phyloP scores from a whole-genome alignment of 768 basidiomycete species.

The Postia placenta region DNA sequence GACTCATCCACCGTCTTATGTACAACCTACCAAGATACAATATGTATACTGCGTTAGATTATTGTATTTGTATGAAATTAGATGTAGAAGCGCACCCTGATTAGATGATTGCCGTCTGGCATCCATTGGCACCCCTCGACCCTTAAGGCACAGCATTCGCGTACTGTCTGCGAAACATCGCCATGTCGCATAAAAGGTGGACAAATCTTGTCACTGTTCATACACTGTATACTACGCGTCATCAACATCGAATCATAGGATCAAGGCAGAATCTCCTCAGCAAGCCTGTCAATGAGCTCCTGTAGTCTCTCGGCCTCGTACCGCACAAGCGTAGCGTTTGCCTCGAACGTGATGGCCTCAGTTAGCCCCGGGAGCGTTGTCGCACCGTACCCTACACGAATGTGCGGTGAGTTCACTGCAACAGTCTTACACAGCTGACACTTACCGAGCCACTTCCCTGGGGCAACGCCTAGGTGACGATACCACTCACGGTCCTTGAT shows the following conservation, averaged over 20 bases:
- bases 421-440: constrained; percentile 4
- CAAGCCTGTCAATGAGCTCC: constrained; percentile 37
- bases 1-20: too few relatives aligned
- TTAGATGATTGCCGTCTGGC: too few relatives aligned
- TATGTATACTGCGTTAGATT: too few relatives aligned
- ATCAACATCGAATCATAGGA: not conserved
- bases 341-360: constrained; percentile 68
- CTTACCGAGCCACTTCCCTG: constrained; percentile 78
- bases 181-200: too few relatives aligned
- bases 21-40: too few relatives aligned
- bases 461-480: constrained; percentile 77
- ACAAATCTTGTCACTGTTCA: not conserved
- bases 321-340: constrained; percentile 53
- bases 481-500: constrained; percentile 85
- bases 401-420: not conserved
- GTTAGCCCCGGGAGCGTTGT: constrained; percentile 79
- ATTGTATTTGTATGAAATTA: too few relatives aligned
- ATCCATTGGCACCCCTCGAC: too few relatives aligned
- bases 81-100: too few relatives aligned
- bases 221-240: not conserved
- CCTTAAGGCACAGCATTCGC: too few relatives aligned
- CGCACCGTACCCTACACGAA: constrained; percentile 66
- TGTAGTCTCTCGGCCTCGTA: constrained; percentile 55
- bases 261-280: constrained; percentile 6
- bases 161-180: too few relatives aligned